Evolutionary conservation across 2,329 filamentous ascomycete species (phyloP).

Genomic region (Zelopaecilomyces penicillatus): DNA sequence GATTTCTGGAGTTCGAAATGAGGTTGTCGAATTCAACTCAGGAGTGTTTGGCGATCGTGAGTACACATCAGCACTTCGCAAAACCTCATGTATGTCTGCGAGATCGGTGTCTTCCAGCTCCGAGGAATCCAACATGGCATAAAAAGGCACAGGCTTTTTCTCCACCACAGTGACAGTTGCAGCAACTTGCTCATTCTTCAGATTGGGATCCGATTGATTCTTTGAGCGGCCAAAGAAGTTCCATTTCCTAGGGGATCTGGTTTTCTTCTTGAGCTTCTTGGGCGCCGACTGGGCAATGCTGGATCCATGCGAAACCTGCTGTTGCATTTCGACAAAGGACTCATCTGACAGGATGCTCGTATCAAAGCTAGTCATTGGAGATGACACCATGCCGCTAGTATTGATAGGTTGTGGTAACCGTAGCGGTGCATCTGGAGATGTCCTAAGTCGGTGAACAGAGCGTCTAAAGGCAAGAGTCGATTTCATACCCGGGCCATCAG

Average conservation of each 20-base stretch:
- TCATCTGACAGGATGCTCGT: slow-evolving; percentile 51
- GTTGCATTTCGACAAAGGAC: slow-evolving; percentile 29
- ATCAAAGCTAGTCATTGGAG: slow-evolving; percentile 49
- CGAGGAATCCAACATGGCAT: slow-evolving; percentile 53
- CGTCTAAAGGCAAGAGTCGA: slow-evolving; percentile 46
- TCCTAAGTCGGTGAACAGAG: slow-evolving; percentile 43
- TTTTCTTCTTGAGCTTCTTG: slow-evolving; percentile 48
- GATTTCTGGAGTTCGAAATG: no score
- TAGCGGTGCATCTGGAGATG: slow-evolving; percentile 35
- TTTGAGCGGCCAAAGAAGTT: slow-evolving; percentile 54
- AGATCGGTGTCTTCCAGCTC: slow-evolving; percentile 43
- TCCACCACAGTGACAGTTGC: slow-evolving; percentile 41
- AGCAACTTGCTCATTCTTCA: slow-evolving; percentile 31
- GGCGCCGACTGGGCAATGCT: slow-evolving; percentile 23
- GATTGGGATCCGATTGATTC: slow-evolving; percentile 27
- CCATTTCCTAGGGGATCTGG: slow-evolving; percentile 52
- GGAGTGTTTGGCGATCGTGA: slow-evolving; percentile 12
- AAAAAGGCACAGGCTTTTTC: slow-evolving; percentile 48
- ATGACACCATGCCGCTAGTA: slow-evolving; percentile 33
- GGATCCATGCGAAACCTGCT: slow-evolving; percentile 25
- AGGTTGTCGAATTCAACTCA: neutral
- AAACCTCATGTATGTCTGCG: slow-evolving; percentile 33
- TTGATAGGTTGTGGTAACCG: slow-evolving; percentile 47
- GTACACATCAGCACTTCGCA: slow-evolving; percentile 40
- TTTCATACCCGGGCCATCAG: slow-evolving; percentile 38